Percentiles rank a stretch among this genome's conserved stretches.
These are phyloP conservation scores for Thecaphora frezii DNA, from an alignment of 1,284 basidiomycete genomes.

Conservation along the genomic window DNA sequence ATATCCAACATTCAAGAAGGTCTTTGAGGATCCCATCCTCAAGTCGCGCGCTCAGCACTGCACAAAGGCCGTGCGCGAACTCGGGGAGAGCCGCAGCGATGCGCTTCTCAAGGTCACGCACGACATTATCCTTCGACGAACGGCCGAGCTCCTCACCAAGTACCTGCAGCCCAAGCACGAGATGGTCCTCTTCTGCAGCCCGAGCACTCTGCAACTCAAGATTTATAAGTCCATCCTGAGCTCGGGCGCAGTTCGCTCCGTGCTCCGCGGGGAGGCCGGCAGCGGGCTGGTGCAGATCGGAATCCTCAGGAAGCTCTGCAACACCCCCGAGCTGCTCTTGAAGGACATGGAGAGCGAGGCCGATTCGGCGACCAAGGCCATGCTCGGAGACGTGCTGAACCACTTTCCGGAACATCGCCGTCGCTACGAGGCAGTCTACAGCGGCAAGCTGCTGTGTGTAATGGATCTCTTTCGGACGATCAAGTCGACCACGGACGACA, in stretches of 20 bases:
- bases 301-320: conserved; percentile 94
- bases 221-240: conserved; percentile 91
- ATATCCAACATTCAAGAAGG: conserved; percentile 90
- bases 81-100: conserved; percentile 81
- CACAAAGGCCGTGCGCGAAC: conserved; percentile 88
- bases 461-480: conserved; percentile 65
- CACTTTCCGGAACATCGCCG: conserved; percentile 66
- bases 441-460: conserved; percentile 74
- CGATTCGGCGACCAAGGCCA: conserved; percentile 74
- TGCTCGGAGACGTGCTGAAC: conserved; percentile 61
- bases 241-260: conserved; percentile 88
- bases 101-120: conserved; percentile 23
- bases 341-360: conserved; percentile 85
- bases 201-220: conserved; percentile 82
- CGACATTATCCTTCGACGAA: conserved; percentile 91
- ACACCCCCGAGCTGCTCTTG: conserved; percentile 90
- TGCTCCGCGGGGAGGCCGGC: conserved; percentile 84
- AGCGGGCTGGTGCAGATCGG: conserved; percentile 97
- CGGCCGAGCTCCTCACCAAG: conserved; percentile 95
- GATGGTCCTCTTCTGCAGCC: conserved; percentile 93
- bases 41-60: conserved; percentile 83
- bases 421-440: conserved; percentile 42
- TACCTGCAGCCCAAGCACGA: conserved; percentile 99
- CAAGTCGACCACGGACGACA: conserved; percentile 67
- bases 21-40: conserved; percentile 92